Evolutionary conservation across 768 basidiomycete genomes (phyloP).

Genomic region (Boletus vinaceobasis): DNA sequence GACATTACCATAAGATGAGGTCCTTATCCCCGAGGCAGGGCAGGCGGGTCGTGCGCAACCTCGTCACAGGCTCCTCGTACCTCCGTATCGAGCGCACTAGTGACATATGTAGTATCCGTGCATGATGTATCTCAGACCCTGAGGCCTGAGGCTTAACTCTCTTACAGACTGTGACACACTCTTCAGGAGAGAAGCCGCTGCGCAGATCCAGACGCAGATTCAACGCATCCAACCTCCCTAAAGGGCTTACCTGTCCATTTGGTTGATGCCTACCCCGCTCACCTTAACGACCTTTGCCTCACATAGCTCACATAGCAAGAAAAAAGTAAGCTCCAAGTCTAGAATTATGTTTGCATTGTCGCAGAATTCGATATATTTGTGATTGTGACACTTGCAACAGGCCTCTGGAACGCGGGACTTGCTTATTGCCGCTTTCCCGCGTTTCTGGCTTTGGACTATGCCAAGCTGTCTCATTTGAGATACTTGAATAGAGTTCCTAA

Average conservation of each 20-base stretch:
- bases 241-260: neutral
- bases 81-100: neutral
- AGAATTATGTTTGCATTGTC: neutral
- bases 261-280: too few species aligned
- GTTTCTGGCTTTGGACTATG: neutral
- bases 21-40: neutral
- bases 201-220: neutral
- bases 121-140: neutral
- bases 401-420: neutral
- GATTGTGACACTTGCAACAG: neutral
- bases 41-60: neutral
- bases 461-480: neutral
- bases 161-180: neutral
- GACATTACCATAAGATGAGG: neutral
- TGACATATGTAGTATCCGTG: neutral
- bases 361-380: neutral
- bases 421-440: neutral
- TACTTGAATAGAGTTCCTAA: neutral
- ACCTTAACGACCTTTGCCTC: neutral
- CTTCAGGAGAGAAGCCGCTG: neutral
- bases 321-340: neutral
- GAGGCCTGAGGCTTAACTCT: neutral
- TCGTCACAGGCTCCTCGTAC: neutral
- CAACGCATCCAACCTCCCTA: neutral
- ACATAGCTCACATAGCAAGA: neutral